A percentile compares a stretch with the other conserved stretches of the same genome.
Conservation (phyloP, 2,329 filamentous ascomycete genomes). For the Aspergillus vadensis region DNA sequence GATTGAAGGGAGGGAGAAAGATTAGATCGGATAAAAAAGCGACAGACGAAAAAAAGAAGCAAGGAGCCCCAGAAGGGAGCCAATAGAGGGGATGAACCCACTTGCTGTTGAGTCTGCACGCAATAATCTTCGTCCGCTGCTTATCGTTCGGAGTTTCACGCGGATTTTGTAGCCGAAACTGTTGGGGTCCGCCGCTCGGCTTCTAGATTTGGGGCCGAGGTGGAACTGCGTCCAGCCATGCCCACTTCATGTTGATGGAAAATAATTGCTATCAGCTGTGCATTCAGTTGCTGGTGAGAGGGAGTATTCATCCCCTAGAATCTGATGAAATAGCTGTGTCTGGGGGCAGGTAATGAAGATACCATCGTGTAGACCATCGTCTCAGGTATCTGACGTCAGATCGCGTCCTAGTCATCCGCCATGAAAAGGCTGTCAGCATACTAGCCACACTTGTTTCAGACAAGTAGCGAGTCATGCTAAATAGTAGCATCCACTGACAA, state of each 20-base stretch:
- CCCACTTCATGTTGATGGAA: neutral
- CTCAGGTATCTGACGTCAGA: neutral
- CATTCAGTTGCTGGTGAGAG: neutral
- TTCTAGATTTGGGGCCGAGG: neutral
- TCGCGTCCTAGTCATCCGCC: neutral
- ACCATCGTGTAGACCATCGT: neutral
- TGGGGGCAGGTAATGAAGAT: neutral
- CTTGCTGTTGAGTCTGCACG: neutral
- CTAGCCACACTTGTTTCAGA: neutral
- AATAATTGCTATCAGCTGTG: neutral
- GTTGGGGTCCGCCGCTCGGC: neutral
- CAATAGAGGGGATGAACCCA: neutral
- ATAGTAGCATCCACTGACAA: neutral
- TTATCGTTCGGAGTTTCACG: neutral
- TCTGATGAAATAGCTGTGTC: too few species aligned
- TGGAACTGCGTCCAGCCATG: neutral
- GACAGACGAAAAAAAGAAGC: neutral
- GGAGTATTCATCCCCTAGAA: too few species aligned
- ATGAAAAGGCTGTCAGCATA: neutral
- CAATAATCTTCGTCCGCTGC: constrained; percentile 1
- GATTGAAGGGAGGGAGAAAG: neutral
- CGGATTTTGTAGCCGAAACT: neutral
- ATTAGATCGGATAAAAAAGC: neutral
- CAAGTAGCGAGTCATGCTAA: neutral
- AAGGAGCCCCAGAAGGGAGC: neutral